These are phyloP conservation scores for Paxillus involutus DNA, from an alignment of 768 basidiomycete species.

Conservation along the genomic window DNA sequence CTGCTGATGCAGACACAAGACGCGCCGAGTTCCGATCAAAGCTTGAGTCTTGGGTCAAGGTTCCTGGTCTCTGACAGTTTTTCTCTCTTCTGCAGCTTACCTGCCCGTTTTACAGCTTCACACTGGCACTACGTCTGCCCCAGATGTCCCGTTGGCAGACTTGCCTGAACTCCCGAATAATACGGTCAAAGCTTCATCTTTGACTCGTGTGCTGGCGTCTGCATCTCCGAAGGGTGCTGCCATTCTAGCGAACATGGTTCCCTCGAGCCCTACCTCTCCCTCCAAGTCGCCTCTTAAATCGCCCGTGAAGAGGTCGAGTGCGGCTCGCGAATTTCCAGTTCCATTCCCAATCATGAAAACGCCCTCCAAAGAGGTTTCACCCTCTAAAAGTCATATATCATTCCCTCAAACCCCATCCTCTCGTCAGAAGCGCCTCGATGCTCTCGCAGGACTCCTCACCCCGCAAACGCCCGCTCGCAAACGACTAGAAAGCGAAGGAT, in stretches of 20 bases:
- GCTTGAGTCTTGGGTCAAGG: constrained; percentile 64
- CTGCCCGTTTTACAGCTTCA: constrained; percentile 47
- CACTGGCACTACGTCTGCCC: constrained; percentile 39
- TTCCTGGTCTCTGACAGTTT: constrained; percentile 23
- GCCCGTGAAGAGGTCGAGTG: constrained; percentile 22
- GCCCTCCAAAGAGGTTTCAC: constrained; percentile 36
- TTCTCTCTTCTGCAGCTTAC: constrained; percentile 4
- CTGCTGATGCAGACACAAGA: constrained; percentile 63
- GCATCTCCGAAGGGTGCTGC: constrained; percentile 62
- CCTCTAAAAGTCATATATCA: constrained; percentile 45
- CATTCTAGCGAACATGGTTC: constrained; percentile 28
- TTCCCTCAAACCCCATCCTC: constrained; percentile 70
- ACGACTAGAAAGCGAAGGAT: constrained; percentile 42
- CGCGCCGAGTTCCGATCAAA: constrained; percentile 58
- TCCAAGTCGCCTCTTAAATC: constrained; percentile 41
- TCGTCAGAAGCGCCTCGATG: constrained; percentile 36
- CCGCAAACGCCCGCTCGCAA: constrained; percentile 40
- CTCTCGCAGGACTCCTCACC: constrained; percentile 37
- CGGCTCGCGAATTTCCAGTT: constrained; percentile 14
- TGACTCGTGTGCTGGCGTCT: constrained; percentile 71
- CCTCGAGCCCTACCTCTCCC: constrained; percentile 36
- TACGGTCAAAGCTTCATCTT: constrained; percentile 56
- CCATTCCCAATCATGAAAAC: constrained; percentile 50
- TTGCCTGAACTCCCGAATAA: constrained; percentile 55
- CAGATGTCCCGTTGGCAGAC: constrained; percentile 62